Conservation (phyloP, 371 early-diverging fungal species). For the Chytridium lagenaria region DNA sequence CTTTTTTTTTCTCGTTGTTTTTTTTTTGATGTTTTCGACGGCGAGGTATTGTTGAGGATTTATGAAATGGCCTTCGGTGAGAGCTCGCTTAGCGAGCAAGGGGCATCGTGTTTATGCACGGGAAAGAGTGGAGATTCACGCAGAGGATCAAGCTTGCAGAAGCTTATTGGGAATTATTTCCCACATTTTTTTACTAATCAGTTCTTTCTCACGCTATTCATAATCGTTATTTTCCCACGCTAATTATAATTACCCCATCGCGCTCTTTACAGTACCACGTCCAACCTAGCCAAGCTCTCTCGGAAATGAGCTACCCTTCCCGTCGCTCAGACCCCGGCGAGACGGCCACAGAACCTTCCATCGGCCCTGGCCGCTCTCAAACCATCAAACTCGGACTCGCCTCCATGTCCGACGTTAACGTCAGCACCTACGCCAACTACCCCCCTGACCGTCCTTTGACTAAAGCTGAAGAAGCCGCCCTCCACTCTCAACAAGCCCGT, state of each 20-base stretch:
- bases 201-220: neutral
- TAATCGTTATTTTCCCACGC: no score
- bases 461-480: neutral
- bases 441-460: neutral
- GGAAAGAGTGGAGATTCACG: no score
- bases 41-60: no score
- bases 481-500: neutral
- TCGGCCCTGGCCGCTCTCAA: neutral
- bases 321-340: neutral
- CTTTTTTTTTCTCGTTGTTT: neutral
- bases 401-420: neutral
- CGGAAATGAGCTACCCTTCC: neutral
- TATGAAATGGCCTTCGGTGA: no score
- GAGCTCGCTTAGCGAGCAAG: no score
- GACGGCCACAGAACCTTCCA: neutral
- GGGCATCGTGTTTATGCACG: no score
- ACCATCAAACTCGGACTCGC: neutral
- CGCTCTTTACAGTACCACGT: slow-evolving; percentile 5
- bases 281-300: neutral
- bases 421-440: neutral
- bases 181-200: neutral
- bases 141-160: no score
- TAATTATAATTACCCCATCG: no score
- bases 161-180: neutral
- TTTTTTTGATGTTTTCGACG: neutral